These are phyloP conservation scores for Glycyrrhiza uralensis DNA, from an alignment of 306 rosid genomes.

Conservation along the genomic window DNA sequence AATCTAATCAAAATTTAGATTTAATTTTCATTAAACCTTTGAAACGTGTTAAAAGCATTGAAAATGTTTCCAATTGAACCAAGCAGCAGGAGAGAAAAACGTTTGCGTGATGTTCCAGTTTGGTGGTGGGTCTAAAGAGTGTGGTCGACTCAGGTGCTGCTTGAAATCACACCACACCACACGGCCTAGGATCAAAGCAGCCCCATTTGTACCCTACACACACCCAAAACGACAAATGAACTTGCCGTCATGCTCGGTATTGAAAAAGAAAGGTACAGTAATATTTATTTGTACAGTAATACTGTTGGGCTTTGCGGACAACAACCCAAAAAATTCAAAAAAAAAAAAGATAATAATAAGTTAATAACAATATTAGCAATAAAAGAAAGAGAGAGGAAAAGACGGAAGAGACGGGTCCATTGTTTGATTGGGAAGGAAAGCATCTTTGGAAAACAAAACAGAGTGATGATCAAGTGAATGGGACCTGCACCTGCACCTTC, in stretches of 20 bases:
- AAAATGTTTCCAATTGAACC: too few species aligned
- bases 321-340: neutral
- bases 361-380: neutral
- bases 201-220: neutral
- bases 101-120: neutral
- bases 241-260: neutral
- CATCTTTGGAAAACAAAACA: conserved; percentile 13
- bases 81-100: neutral
- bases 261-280: neutral
- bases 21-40: too few species aligned
- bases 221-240: neutral
- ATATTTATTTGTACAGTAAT: too few species aligned
- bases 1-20: too few species aligned
- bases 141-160: neutral
- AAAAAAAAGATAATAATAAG: neutral
- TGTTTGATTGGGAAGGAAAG: conserved; percentile 23
- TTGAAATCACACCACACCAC: neutral
- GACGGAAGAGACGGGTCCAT: neutral
- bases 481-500: conserved; percentile 1
- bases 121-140: neutral
- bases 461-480: conserved; percentile 27
- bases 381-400: neutral
- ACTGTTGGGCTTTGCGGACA: neutral
- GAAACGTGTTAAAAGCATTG: too few species aligned
- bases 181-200: neutral